Base-by-base conservation (phyloP, 192 early-diverging fungal species). In the Thamnidium elegans region DNA sequence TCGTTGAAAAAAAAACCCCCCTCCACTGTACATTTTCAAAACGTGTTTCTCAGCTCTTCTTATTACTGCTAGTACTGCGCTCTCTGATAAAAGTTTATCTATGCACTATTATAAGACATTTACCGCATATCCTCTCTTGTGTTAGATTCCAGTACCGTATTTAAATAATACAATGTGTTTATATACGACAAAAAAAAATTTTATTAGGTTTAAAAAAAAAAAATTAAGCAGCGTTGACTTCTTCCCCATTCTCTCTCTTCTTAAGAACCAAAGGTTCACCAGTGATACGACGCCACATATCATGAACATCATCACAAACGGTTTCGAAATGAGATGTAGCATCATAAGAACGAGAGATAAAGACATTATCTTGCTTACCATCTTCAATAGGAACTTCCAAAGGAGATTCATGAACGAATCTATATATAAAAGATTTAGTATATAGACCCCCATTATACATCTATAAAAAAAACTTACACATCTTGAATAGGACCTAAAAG, bases 241-340 rank as follows among this genome's bases (percentile, higher is more conserved):
- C 39, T 4, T 43, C 47, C n/a, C 14, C 1, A 4, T 39, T 52
- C 0, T 54, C 63, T 14, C 23, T 64, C 50, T 64, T 64, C 86
- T 90, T 83, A 50, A 92, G 69, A 30, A 83, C 83, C 45, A 93
- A 73, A 8, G 89, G 84, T 23, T 88, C 83, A 58, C 88, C 89
- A 3, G 89, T 89, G 55, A 90, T 77, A 51, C 91, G 87, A 67
- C 79, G 81, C 83, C 98, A 99, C 50, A 99, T 81, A 72, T 87
- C 83, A 81, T 94, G 94, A 46, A 99, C 94, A 72, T 99, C 96
- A 55, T 92, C 89, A 75, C 92, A 95, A 17, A 96, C 91, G 50
- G 98, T 94, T 79, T 95, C 98, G 86, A 98, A 99, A 86, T 99
- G 96, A 36, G 92, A 94, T 36, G 96, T 97, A 45, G 98, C 94